Base-by-base conservation (phyloP, 2,329 filamentous ascomycete genomes). In the Claviceps quebecensis region DNA sequence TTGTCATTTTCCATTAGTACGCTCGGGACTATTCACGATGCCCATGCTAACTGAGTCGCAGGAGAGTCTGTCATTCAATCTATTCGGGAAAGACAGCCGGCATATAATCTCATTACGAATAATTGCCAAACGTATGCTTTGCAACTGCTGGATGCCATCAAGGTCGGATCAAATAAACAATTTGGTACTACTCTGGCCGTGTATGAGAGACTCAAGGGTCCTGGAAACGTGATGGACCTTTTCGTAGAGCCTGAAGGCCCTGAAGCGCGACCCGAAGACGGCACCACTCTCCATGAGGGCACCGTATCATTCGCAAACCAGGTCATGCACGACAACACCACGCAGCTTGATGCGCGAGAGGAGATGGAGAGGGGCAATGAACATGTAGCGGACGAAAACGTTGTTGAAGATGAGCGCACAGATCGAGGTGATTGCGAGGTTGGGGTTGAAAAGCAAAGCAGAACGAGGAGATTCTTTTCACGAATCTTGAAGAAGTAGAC, bases 121-220 rank as follows among this genome's bases (percentile, higher is more conserved):
- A 80, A 80, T 61, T 80, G 77, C 60, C 77, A 80, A 56, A 79
- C 74, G 17, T 80, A 75, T 53, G 76, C 74, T 0, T 58, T 77
- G 14, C 64, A 69, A 45, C 63, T 79, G 14, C 69, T 80, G 7
- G 74, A 79, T 52, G 72, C 73, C 34, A 75, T 80, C 52, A 73
- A 77, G 53, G 66, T 74, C 13, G 72, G 73, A 6, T 64, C 67
- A 13, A 69, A 71, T 52, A 70, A 67, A 44, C 67, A 78, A 47
- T 78, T 80, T 43, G 75, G 69, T 39, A 78, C 76, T 3, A 76
- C 69, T 1, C 68, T 75, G 39, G 72, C 72, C 22, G 72, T 80
- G 3, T 79, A 78, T 53, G 69, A 78, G 55, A 65, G 70, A 8
- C 65, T 76, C 0, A 70, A 72, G 2, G 75, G 75, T 1, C 60